A percentile compares a stretch with the other conserved stretches of the same genome.
Conservation (phyloP, 176 grass and related monocot genomes). For the Lolium rigidum region DNA sequence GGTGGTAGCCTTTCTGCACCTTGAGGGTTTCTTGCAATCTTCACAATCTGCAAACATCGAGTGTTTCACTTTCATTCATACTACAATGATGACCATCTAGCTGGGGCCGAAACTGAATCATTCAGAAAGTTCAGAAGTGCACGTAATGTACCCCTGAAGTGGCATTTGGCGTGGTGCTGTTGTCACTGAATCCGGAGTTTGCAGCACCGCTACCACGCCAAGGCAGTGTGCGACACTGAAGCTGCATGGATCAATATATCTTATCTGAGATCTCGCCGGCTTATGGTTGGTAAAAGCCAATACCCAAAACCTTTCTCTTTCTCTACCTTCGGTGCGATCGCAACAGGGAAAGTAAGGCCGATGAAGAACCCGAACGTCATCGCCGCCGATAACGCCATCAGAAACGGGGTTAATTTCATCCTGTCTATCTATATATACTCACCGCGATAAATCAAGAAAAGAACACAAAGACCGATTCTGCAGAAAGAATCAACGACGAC, state of each 20-base stretch:
- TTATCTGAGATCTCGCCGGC: not conserved
- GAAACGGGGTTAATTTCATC: slow-evolving; percentile 19
- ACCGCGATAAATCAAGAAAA: not conserved
- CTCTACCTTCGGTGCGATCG: slow-evolving; percentile 30
- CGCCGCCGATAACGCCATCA: not conserved
- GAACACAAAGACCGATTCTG: not conserved
- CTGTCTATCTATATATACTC: not conserved
- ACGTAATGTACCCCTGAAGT: slow-evolving; percentile 29
- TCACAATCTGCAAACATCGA: not conserved
- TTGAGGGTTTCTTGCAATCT: slow-evolving; percentile 30
- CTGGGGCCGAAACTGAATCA: not conserved
- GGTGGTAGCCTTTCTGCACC: slow-evolving; percentile 58
- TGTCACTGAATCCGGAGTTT: slow-evolving; percentile 21
- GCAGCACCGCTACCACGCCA: not conserved
- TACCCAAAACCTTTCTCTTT: not conserved
- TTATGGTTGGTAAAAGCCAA: not conserved
- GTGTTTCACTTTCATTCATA: not conserved
- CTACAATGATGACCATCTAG: not conserved
- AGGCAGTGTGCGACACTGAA: slow-evolving; percentile 15
- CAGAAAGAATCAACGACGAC: not conserved
- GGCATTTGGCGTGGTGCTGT: slow-evolving; percentile 26
- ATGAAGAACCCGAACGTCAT: slow-evolving; percentile 38
- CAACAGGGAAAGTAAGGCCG: slow-evolving; percentile 14
- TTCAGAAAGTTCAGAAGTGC: not conserved
- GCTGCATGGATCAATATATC: not conserved